Evolutionary conservation across 2,329 filamentous ascomycete genomes (phyloP).

Genomic region (Trichoderma breve): DNA sequence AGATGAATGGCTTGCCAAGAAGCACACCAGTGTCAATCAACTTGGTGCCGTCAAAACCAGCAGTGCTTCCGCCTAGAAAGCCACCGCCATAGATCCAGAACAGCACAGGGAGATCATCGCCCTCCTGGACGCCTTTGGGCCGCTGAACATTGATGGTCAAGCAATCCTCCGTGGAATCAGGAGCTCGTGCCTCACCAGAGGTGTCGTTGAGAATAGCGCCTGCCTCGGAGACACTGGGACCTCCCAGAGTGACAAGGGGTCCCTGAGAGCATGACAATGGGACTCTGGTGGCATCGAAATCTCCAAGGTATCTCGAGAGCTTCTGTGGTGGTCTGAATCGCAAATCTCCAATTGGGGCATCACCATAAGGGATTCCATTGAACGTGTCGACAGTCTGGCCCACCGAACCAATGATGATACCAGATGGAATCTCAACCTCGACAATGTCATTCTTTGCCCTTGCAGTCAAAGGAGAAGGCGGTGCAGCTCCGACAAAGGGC

Average conservation of each 20-base stretch:
- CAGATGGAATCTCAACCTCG: slow-evolving; percentile 54
- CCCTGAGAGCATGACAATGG: slow-evolving; percentile 71
- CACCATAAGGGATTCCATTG: slow-evolving; percentile 71
- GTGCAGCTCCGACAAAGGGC: background rate
- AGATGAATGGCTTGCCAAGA: slow-evolving; percentile 58
- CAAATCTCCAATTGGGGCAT: slow-evolving; percentile 63
- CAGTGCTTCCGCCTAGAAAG: slow-evolving; percentile 53
- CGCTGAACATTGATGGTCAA: slow-evolving; percentile 60
- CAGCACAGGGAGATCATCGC: slow-evolving; percentile 61
- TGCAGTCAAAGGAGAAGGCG: background rate
- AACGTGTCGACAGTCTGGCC: slow-evolving; percentile 60
- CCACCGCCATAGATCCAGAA: slow-evolving; percentile 72
- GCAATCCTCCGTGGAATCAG: slow-evolving; percentile 54
- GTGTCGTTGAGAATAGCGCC: background rate
- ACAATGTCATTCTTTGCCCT: slow-evolving; percentile 30
- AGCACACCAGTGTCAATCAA: slow-evolving; percentile 46
- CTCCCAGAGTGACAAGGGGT: slow-evolving; percentile 42
- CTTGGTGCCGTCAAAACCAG: slow-evolving; percentile 51
- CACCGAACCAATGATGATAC: slow-evolving; percentile 52
- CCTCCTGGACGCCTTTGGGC: slow-evolving; percentile 53
- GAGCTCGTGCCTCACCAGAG: background rate
- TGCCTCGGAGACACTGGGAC: background rate
- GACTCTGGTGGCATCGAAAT: slow-evolving; percentile 57
- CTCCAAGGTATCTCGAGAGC: slow-evolving; percentile 57
- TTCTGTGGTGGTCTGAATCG: slow-evolving; percentile 66